Conservation (phyloP, 2,329 filamentous ascomycete species). For the Botrytis deweyae region DNA sequence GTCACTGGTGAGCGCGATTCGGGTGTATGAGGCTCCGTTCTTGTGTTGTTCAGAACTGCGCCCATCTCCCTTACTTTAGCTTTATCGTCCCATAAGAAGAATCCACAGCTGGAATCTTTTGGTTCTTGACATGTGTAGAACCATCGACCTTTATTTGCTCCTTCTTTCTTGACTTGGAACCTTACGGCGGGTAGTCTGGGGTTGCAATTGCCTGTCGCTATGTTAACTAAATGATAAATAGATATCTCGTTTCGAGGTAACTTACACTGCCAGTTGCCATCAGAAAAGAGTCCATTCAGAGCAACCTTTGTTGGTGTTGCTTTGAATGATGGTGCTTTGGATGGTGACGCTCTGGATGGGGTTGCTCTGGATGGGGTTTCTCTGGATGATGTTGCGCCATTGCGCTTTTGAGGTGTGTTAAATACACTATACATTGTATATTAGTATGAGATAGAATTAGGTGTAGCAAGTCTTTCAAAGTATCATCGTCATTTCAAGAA, state of each 20-base stretch:
- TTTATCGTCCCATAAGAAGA: conserved; percentile 59
- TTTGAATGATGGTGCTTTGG: conserved; percentile 8
- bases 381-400: conserved; percentile 6
- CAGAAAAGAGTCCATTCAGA: conserved; percentile 24
- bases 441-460: background rate
- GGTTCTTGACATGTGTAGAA: conserved; percentile 55
- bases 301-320: conserved; percentile 9
- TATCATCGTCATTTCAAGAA: background rate
- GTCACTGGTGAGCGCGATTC: conserved; percentile 19
- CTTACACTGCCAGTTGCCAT: conserved; percentile 23
- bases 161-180: conserved; percentile 48
- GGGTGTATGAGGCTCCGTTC: conserved; percentile 42
- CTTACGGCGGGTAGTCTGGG: conserved; percentile 22
- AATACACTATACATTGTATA: conserved; percentile 1
- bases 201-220: conserved; percentile 22
- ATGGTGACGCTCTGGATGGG: background rate
- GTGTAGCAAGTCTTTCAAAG: background rate
- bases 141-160: conserved; percentile 50
- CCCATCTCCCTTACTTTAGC: conserved; percentile 47
- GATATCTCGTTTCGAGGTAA: background rate
- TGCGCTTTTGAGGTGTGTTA: conserved; percentile 19
- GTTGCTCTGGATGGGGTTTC: conserved; percentile 1
- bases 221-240: background rate
- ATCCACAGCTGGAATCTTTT: conserved; percentile 49
- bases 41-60: conserved; percentile 47